A percentile compares a stretch with the other conserved stretches of the same genome.
These are phyloP conservation scores for Fraxinus platypoda DNA, from an alignment of 305 asterid genomes.

Conservation along the genomic window DNA sequence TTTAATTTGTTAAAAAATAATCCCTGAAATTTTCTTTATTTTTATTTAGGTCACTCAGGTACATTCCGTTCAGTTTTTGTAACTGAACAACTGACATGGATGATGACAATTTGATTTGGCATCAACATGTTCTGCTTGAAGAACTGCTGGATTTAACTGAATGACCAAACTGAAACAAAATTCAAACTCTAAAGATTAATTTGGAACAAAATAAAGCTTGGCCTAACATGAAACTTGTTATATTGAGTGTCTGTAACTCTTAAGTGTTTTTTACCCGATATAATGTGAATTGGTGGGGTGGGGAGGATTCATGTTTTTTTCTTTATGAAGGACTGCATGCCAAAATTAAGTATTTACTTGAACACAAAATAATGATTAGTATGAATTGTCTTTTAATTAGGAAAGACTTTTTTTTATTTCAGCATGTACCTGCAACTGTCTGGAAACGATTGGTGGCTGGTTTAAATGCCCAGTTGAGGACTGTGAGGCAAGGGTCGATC, in stretches of 20 bases:
- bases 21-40: neutral
- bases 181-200: neutral
- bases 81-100: neutral
- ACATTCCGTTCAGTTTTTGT: neutral
- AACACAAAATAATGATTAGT: neutral
- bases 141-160: neutral
- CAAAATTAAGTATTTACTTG: neutral
- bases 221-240: neutral
- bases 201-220: neutral
- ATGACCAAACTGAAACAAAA: neutral
- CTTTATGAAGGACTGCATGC: neutral
- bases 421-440: conserved; percentile 93
- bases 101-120: neutral
- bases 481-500: conserved; percentile 71
- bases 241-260: neutral
- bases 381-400: conserved; percentile 25
- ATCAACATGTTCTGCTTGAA: neutral
- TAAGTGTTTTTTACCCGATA: neutral
- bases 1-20: neutral
- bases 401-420: conserved; percentile 24
- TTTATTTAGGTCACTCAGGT: neutral
- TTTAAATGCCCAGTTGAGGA: conserved; percentile 85
- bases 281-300: conserved; percentile 1
- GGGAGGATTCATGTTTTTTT: neutral
- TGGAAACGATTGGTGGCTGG: conserved; percentile 97